Conservation (phyloP, 2,329 filamentous ascomycete species). For the Cercospora janseana region DNA sequence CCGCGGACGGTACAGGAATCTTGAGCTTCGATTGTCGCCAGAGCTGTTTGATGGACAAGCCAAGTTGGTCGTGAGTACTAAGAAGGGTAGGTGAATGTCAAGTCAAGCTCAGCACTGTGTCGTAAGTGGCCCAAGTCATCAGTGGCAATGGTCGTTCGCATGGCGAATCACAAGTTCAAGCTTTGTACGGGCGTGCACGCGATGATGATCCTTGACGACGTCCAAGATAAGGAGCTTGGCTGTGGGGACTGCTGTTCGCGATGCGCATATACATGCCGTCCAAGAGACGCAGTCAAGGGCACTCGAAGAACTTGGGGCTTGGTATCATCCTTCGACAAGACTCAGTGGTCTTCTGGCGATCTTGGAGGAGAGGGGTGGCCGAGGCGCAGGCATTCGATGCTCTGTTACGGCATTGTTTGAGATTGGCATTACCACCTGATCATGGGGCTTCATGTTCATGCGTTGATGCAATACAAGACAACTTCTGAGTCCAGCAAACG, state of each 20-base stretch:
- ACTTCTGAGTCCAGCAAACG: no score
- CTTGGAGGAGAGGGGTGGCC: not conserved
- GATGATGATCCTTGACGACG: not conserved
- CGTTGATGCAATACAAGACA: no score
- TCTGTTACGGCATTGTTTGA: no score
- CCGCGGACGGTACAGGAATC: not conserved
- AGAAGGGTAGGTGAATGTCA: not conserved
- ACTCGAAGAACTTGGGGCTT: not conserved
- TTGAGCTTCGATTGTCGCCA: not conserved
- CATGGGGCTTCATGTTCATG: no score
- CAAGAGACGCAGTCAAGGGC: no score
- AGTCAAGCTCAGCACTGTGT: constrained; percentile 3
- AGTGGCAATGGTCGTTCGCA: not conserved
- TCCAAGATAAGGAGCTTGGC: constrained; percentile 6
- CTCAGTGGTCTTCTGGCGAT: not conserved
- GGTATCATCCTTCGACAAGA: not conserved
- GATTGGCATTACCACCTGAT: no score
- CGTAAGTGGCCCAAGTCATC: not conserved
- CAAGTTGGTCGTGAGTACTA: not conserved
- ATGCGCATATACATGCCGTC: not conserved
- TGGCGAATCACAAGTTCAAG: not conserved
- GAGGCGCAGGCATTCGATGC: no score
- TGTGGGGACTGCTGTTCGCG: not conserved
- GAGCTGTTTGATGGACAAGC: not conserved
- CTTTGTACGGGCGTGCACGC: not conserved